Conservation (phyloP, 371 early-diverging fungal species). For the Mortierella sp. region DNA sequence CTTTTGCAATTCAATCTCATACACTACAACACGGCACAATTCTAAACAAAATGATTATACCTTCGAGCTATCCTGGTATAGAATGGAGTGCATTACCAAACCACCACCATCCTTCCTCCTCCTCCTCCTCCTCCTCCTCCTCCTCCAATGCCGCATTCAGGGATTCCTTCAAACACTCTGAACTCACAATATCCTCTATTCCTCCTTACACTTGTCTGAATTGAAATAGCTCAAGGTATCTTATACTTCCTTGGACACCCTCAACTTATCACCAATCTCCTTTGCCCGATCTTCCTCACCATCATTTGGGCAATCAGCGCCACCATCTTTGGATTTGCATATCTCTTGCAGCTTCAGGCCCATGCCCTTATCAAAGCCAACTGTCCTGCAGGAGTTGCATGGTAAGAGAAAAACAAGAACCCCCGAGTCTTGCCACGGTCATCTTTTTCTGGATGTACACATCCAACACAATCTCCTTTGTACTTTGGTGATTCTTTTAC, state of each 20-base stretch:
- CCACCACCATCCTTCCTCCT: too few species aligned
- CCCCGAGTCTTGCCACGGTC: too few species aligned
- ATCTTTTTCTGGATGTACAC: too few species aligned
- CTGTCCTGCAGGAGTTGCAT: conserved; percentile 70
- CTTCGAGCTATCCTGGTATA: conserved; percentile 63
- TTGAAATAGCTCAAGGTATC: conserved; percentile 55
- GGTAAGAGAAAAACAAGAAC: conserved; percentile 48
- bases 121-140: too few species aligned
- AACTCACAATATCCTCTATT: background rate
- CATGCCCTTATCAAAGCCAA: conserved; percentile 67
- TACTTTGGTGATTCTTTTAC: too few species aligned
- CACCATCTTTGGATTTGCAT: conserved; percentile 45
- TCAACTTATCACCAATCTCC: conserved; percentile 45
- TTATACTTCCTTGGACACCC: conserved; percentile 66
- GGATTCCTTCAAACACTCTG: background rate
- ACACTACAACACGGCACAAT: too few species aligned
- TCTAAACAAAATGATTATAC: conserved; percentile 48
- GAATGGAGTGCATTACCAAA: too few species aligned
- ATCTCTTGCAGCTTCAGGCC: conserved; percentile 59
- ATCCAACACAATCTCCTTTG: too few species aligned
- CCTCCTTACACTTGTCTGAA: background rate
- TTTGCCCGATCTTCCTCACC: conserved; percentile 48
- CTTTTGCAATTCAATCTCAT: background rate
- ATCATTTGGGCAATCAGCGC: conserved; percentile 41
- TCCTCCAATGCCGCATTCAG: too few species aligned